A percentile compares a stretch with the other conserved stretches of the same genome.
Conservation (phyloP, 345 rosid genomes). For the Salix exigua region DNA sequence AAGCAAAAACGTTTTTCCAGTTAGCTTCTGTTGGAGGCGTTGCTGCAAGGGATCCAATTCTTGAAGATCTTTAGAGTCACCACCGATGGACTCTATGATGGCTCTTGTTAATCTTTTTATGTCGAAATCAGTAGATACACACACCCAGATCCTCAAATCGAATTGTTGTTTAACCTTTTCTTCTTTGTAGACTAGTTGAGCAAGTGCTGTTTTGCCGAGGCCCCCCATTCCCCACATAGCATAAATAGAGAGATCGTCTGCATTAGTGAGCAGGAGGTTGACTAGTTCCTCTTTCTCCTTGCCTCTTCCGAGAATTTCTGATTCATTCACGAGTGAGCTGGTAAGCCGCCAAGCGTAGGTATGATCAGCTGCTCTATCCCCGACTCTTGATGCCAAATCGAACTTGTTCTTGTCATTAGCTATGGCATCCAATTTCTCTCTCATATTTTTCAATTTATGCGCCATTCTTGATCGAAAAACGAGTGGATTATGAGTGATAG, state of each 20-base stretch:
- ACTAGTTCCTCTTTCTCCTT: background rate
- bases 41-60: slow-evolving; percentile 7
- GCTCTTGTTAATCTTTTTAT: background rate
- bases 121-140: slow-evolving; percentile 9
- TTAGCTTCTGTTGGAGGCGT: background rate
- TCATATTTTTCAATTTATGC: background rate
- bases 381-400: too few relatives aligned
- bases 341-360: background rate
- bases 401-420: background rate
- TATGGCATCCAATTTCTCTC: slow-evolving; percentile 1
- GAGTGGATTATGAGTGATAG: background rate
- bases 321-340: background rate
- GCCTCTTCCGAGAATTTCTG: background rate
- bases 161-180: background rate
- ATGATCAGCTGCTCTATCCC: too few relatives aligned
- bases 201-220: background rate
- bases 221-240: slow-evolving; percentile 12
- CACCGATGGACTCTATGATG: background rate
- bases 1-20: slow-evolving; percentile 1
- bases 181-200: slow-evolving; percentile 9
- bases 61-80: background rate
- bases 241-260: background rate
- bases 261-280: background rate
- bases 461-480: background rate
- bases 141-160: slow-evolving; percentile 1